Evolutionary conservation across 1,139 yeast genomes (phyloP), one percentile per base, ranked within the genome.

Genomic region (Yamadazyma jaroonii): DNA sequence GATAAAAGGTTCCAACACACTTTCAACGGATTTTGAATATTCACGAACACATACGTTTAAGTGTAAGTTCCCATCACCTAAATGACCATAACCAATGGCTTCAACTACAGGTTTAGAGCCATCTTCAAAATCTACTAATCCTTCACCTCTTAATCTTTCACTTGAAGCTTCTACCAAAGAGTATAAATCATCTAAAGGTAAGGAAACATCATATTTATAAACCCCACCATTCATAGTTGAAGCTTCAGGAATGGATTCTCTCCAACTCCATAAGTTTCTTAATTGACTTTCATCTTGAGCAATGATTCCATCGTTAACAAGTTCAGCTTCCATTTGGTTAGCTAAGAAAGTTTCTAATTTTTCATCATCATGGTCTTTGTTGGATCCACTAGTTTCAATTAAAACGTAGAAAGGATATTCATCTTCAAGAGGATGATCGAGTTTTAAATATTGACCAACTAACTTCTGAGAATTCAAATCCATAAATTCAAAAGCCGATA

Each of bases 401-500:
- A 92, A 73, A 4, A 90, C 81, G 57, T 89, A 90, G 59, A 89
- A 92, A 34, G 96, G 96, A 59, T 85, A 83, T 38, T 72, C 67
- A 32, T 81, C 81, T 50, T 84, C 95, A 40, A 92, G 77, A 6
- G 98, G 98, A 52, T 86, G 88, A 21, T 76, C 69, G 9, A 70
- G 53, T 34, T 73, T 65, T 48, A 81, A 67, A 51, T 79, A 76
- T 37, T 72, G 63, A 30, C 71, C 73, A 17, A 89, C 80, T 47
- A 88, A 67, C 30, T 68, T 58, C 59, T 86, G 95, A 2, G 95
- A 83, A 39, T 74, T 76, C 22, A 75, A 67, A 57, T 90, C 98
- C 97, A 90, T 90, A 53, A 90, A 86, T 61, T 90, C 98, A 62
- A 88, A 90, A 6, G 97, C 97, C 26, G 96, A 85, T 44, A 90